Conservation (phyloP, 192 early-diverging fungal genomes). For the Rhizoclosmatium globosum region DNA sequence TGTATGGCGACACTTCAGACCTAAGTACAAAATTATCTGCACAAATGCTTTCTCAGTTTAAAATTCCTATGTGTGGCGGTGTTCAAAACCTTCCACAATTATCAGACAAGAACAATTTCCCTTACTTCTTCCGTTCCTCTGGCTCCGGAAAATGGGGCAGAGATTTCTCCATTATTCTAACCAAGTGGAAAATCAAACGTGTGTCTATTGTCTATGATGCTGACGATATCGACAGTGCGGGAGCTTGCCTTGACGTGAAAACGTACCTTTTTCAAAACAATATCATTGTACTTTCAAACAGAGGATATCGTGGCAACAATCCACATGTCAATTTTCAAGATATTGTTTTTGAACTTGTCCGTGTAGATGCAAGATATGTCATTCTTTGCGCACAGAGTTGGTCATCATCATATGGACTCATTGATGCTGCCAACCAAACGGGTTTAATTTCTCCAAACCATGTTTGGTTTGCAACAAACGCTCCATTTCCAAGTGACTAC, state of each 20-base stretch:
- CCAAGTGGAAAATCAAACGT: too few species aligned
- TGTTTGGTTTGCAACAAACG: conserved; percentile 19
- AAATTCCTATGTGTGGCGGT: background rate
- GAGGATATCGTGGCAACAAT: background rate
- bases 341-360: background rate
- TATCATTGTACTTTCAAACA: background rate
- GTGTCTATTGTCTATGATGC: too few species aligned
- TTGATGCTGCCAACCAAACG: background rate
- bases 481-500: conserved; percentile 8
- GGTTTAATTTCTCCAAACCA: conserved; percentile 1
- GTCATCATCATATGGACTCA: background rate
- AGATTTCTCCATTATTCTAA: too few species aligned
- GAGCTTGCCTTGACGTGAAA: background rate
- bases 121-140: too few species aligned
- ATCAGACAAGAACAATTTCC: too few species aligned
- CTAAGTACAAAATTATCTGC: background rate
- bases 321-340: background rate
- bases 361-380: background rate
- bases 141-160: too few species aligned
- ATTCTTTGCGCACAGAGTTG: conserved; percentile 4
- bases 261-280: background rate
- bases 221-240: too few species aligned
- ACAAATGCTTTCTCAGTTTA: background rate
- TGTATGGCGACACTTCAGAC: background rate
- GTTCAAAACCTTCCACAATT: too few species aligned